These are phyloP conservation scores for Metschnikowia baotianmanensis DNA, from an alignment of 805 yeast species.

Conservation along the genomic window DNA sequence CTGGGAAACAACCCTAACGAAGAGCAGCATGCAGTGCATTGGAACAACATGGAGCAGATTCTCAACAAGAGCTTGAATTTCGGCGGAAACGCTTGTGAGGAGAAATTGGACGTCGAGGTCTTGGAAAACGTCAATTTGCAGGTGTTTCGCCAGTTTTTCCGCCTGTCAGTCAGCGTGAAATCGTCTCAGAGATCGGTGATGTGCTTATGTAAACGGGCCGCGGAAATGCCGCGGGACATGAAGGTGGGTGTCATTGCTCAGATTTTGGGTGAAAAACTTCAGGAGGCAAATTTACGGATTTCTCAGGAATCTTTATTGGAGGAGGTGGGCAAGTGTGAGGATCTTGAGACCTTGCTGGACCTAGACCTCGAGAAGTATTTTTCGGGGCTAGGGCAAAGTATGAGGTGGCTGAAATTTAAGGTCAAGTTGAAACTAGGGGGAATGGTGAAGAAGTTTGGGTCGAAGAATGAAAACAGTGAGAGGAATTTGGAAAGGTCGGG, in stretches of 20 bases:
- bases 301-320: conserved; percentile 2
- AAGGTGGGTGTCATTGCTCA: conserved; percentile 1
- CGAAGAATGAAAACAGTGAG: background rate
- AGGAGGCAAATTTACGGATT: conserved; percentile 2
- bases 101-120: conserved; percentile 31
- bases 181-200: conserved; percentile 39
- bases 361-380: conserved; percentile 6
- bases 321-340: conserved; percentile 7
- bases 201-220: conserved; percentile 15
- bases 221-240: conserved; percentile 4
- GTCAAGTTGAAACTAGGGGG: conserved; percentile 5
- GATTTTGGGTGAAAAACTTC: background rate
- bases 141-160: conserved; percentile 36
- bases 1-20: conserved; percentile 25
- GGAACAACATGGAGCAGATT: conserved; percentile 49
- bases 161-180: conserved; percentile 30
- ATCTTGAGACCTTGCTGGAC: conserved; percentile 8
- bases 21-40: conserved; percentile 35
- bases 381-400: background rate
- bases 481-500: too few species aligned
- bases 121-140: conserved; percentile 31
- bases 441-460: background rate
- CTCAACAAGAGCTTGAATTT: conserved; percentile 43
- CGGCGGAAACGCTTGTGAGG: conserved; percentile 27
- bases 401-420: conserved; percentile 6